Conservation (phyloP, 345 rosid species). For the Eucalyptus erythrocorys region DNA sequence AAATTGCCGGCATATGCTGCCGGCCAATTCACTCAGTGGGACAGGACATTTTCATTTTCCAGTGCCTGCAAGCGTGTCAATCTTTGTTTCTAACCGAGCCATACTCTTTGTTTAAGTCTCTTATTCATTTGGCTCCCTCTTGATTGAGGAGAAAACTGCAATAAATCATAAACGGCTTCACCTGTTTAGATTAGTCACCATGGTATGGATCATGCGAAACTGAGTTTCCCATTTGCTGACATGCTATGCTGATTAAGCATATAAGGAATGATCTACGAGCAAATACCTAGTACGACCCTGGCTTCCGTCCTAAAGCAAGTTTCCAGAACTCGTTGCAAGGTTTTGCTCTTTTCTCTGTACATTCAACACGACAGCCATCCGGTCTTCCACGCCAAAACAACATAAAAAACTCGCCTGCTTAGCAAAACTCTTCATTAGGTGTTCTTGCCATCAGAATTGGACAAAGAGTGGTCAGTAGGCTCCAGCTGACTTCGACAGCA, state of each 20-base stretch:
- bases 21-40: not conserved
- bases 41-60: not conserved
- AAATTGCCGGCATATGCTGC: not conserved
- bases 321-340: not conserved
- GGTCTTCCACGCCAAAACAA: not conserved
- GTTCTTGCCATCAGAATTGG: slow-evolving; percentile 24
- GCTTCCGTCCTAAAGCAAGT: not conserved
- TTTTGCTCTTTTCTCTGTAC: not conserved
- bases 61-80: not conserved
- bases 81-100: not conserved
- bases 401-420: not conserved
- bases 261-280: not conserved
- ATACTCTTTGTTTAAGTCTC: not conserved
- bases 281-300: not conserved
- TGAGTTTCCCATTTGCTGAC: not conserved
- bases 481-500: slow-evolving; percentile 50
- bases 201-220: not conserved
- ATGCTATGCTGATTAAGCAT: not conserved
- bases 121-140: not conserved
- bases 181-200: not conserved
- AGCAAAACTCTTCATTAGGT: slow-evolving; percentile 3
- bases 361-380: not conserved
- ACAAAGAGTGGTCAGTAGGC: slow-evolving; percentile 17
- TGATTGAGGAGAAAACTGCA: not conserved
- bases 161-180: not conserved